A percentile compares a stretch with the other conserved stretches of the same genome.
Conservation (phyloP, 768 basidiomycete genomes). For the Mycena galopus region DNA sequence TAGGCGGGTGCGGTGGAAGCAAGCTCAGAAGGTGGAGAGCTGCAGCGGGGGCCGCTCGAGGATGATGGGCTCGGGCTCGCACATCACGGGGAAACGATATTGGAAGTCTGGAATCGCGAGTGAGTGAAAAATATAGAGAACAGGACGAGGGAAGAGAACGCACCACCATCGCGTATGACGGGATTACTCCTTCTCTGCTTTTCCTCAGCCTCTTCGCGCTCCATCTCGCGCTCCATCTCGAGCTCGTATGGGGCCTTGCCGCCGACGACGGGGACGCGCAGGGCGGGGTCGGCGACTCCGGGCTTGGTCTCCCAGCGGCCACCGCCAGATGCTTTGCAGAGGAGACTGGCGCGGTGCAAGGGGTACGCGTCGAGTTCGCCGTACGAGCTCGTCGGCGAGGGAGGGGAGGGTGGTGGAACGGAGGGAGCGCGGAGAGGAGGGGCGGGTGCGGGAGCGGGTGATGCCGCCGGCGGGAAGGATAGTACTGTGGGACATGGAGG, state of each 20-base stretch:
- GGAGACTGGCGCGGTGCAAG: slow-evolving; percentile 70
- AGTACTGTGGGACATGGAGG: slow-evolving; percentile 22
- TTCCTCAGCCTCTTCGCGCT: slow-evolving; percentile 71
- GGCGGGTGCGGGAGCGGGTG: slow-evolving; percentile 39
- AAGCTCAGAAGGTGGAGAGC: slow-evolving; percentile 71
- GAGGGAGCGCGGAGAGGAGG: slow-evolving; percentile 46
- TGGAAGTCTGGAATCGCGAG: slow-evolving; percentile 63
- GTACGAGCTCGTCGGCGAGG: slow-evolving; percentile 60
- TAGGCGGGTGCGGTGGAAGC: slow-evolving; percentile 37
- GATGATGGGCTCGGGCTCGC: slow-evolving; percentile 59
- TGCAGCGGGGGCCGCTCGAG: slow-evolving; percentile 61
- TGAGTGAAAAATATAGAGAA: background rate
- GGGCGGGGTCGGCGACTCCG: slow-evolving; percentile 57
- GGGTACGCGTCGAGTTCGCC: slow-evolving; percentile 84
- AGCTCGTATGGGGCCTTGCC: slow-evolving; percentile 77
- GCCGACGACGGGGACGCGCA: slow-evolving; percentile 72
- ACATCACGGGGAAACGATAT: slow-evolving; percentile 63
- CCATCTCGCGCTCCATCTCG: slow-evolving; percentile 79
- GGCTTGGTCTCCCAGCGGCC: slow-evolving; percentile 85
- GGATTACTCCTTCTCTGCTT: slow-evolving; percentile 68
- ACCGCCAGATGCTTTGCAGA: slow-evolving; percentile 85
- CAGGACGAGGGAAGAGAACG: slow-evolving; percentile 1
- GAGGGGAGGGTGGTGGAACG: slow-evolving; percentile 53
- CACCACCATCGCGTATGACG: slow-evolving; percentile 71
- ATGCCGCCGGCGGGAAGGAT: slow-evolving; percentile 48